A percentile compares a stretch with the other conserved stretches of the same genome.
Evolutionary conservation across 2,329 filamentous ascomycete genomes (phyloP).

Genomic region (Madurella fahalii): DNA sequence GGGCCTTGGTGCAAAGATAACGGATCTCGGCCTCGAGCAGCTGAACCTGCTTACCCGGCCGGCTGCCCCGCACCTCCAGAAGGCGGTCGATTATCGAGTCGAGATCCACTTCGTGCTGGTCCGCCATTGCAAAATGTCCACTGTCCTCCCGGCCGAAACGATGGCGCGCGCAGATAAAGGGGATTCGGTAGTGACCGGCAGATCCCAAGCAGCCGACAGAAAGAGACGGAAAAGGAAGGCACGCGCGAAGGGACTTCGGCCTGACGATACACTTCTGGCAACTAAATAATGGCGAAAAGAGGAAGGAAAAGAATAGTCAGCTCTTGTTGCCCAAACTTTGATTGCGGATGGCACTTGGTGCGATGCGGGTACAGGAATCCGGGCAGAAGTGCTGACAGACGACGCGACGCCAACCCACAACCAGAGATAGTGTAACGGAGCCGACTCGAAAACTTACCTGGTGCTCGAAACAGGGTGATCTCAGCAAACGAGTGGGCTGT

Average conservation of each 20-base stretch:
- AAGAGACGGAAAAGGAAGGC: constrained; percentile 13
- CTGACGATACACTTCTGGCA: constrained; percentile 26
- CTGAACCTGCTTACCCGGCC: constrained; percentile 97
- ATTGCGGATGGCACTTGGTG: not conserved
- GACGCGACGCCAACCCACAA: constrained; percentile 1
- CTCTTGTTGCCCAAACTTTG: not conserved
- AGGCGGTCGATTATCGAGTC: constrained; percentile 99
- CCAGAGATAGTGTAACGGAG: constrained; percentile 7
- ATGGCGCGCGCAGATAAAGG: constrained; percentile 35
- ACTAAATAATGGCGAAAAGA: constrained; percentile 1
- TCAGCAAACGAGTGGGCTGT: constrained; percentile 22
- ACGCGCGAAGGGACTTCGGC: constrained; percentile 18
- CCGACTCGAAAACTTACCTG: constrained; percentile 21
- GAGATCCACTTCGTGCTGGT: constrained; percentile 86
- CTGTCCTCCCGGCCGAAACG: constrained; percentile 38
- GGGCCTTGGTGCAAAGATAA: constrained; percentile 95
- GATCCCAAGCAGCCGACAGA: constrained; percentile 27
- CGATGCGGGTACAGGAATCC: not conserved
- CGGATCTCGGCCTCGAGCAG: constrained; percentile 94
- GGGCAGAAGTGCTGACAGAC: not conserved
- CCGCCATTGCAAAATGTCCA: constrained; percentile 48
- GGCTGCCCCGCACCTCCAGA: constrained; percentile 94
- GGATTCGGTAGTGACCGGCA: constrained; percentile 26
- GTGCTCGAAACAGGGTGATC: constrained; percentile 25
- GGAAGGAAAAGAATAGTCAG: constrained; percentile 15